phyloP scores from a whole-genome alignment of 371 early-diverging fungal genomes.

The Mucor irregularis region DNA sequence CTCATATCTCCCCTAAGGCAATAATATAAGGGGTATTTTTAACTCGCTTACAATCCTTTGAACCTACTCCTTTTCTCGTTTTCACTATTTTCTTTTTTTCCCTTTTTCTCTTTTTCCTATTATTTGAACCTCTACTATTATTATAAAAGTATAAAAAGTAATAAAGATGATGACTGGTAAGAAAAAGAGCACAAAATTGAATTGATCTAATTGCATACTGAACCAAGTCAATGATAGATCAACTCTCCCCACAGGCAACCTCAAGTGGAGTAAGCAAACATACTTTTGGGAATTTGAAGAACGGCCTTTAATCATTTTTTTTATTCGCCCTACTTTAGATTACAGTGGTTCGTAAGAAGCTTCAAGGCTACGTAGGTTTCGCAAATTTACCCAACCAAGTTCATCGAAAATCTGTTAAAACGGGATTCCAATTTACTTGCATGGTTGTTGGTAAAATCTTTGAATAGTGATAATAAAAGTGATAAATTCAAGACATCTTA shows the following conservation, averaged over 20 bases:
- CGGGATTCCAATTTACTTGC: constrained; percentile 97
- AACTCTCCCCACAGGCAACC: background rate
- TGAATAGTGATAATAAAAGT: background rate
- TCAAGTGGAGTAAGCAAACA: constrained; percentile 8
- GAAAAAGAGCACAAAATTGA: no score
- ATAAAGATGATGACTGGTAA: constrained; percentile 2
- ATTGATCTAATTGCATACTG: no score
- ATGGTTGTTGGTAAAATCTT: constrained; percentile 86
- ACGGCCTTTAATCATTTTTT: background rate
- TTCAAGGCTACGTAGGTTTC: constrained; percentile 96
- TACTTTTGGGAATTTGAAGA: background rate
- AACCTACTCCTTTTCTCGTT: background rate
- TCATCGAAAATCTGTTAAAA: constrained; percentile 95
- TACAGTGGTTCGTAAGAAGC: constrained; percentile 67
- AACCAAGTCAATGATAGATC: no score
- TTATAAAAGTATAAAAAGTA: no score
- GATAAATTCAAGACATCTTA: background rate
- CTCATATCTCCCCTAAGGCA: no score
- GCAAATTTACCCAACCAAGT: constrained; percentile 98
- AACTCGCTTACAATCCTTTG: background rate
- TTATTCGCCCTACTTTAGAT: no score
- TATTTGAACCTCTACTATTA: background rate
- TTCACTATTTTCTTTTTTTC: constrained; percentile 1
- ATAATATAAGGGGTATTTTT: no score
- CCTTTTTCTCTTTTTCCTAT: background rate